These are phyloP conservation scores for Medicago arabica DNA, from an alignment of 306 rosid species.

Conservation along the genomic window DNA sequence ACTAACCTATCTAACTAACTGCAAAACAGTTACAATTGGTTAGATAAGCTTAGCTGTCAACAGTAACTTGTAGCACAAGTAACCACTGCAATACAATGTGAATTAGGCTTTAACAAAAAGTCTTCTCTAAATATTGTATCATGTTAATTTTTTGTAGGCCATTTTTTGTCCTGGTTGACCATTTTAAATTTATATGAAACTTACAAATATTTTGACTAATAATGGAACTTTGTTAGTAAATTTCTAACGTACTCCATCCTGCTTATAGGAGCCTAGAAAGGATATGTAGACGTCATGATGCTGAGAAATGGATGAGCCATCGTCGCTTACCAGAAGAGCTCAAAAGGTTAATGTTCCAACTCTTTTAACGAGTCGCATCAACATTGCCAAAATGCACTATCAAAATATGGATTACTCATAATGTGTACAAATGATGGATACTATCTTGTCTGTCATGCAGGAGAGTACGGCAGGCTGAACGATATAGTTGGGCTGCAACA, in stretches of 20 bases:
- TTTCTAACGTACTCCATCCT: neutral
- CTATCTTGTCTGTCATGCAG: constrained; percentile 44
- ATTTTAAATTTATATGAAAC: too few species aligned
- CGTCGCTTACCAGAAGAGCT: constrained; percentile 71
- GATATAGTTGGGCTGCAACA: constrained; percentile 84
- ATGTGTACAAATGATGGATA: constrained; percentile 18
- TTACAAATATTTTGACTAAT: too few species aligned
- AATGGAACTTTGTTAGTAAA: too few species aligned
- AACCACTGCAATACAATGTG: too few species aligned
- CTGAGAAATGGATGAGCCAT: constrained; percentile 92
- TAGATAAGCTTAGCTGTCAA: too few species aligned
- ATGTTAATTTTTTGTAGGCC: too few species aligned
- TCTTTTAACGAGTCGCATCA: constrained; percentile 10
- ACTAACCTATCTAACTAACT: too few species aligned
- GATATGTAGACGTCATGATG: constrained; percentile 79
- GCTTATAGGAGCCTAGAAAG: constrained; percentile 69
- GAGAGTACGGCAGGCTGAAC: constrained; percentile 75
- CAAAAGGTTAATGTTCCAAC: constrained; percentile 47
- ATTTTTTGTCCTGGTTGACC: too few species aligned
- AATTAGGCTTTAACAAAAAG: too few species aligned
- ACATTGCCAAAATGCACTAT: neutral
- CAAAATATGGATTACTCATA: neutral
- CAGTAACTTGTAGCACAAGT: too few species aligned
- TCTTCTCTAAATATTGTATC: too few species aligned
- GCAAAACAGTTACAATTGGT: too few species aligned